Evolutionary conservation across 768 basidiomycete genomes (phyloP), one percentile per base, ranked within the genome.

Genomic region (Tulasnella sp.): DNA sequence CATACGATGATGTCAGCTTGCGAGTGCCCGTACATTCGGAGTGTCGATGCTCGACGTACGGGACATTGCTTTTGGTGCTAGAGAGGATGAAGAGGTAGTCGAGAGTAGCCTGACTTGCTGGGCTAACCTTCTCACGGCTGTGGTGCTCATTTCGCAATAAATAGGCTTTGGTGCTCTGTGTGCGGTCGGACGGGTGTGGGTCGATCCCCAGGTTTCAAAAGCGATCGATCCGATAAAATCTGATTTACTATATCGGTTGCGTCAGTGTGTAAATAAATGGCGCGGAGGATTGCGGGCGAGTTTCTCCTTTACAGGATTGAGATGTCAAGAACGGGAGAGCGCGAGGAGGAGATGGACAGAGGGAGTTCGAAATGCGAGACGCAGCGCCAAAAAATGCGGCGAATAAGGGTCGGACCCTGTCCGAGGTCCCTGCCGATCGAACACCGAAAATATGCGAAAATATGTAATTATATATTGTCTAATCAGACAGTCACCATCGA

Each of bases 21-120:
- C 67, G 31, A 76, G 42, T 19, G 31, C 14, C 29, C n/a, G n/a
- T n/a, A n/a, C n/a, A 39, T 8, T 31, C 25, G 58, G 19, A 29
- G 36, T 22, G 45, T 25, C 22, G 45, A 8, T 39, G 25, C 39
- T 42, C n/a, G 34, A 52, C 73, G 34, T 74, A 54, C 54, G 73
- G 52, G 73, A 9, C 71, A 72, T 72, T 49, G 37, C 25, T 72
- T 38, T 40, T 31, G 25, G 15, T 42, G 71, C 39, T 25, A n/a
- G 45, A 42, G 71, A 42, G 29, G 39, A 74, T 3, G 73, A 37
- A 29, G 71, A 72, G 11, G 72, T 34, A 34, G 45, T 74, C 25
- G 73, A 74, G 73, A 74, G 45, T 25, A 74, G 22, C 73, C 49
- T 74, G 73, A 74, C 73, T 74, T 74, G 73, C 29, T 74, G 73